phyloP scores from a whole-genome alignment of 306 rosid genomes.

The Trichosanthes cucumerina region DNA sequence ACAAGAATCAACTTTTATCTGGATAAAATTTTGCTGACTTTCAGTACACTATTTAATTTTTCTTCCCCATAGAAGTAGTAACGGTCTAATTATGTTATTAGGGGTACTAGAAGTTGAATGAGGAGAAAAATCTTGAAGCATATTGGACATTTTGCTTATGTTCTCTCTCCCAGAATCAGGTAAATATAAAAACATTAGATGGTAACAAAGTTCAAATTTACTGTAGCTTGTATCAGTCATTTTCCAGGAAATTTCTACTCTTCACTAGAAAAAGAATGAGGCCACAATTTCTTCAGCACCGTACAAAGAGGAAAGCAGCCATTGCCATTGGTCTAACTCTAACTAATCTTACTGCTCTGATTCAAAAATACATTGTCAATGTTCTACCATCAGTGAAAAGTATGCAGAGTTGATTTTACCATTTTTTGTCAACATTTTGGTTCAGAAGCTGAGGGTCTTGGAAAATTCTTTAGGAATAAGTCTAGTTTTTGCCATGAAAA shows the following conservation, averaged over 20 bases:
- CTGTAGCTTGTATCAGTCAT: background rate
- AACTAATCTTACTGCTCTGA: background rate
- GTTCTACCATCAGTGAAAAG: background rate
- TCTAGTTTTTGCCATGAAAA: background rate
- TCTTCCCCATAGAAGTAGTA: background rate
- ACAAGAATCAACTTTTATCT: background rate
- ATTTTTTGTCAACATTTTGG: background rate
- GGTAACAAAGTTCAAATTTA: background rate
- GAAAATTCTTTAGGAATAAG: background rate
- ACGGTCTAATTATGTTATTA: conserved; percentile 1
- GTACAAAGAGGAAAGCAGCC: background rate
- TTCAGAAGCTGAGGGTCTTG: too few relatives aligned
- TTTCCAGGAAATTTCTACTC: background rate
- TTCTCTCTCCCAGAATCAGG: conserved; percentile 1
- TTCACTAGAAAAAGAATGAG: background rate
- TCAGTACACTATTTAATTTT: background rate
- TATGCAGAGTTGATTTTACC: background rate
- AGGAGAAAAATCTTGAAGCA: background rate
- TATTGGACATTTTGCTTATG: background rate
- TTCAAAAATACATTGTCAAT: background rate
- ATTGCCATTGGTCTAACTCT: background rate
- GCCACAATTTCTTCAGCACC: background rate
- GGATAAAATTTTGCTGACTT: background rate
- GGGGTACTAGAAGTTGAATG: background rate
- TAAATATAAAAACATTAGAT: background rate